A percentile compares a stretch with the other conserved stretches of the same genome.
Evolutionary conservation across 148 eudicot species (phyloP).

Genomic region (Nepenthes gracilis): DNA sequence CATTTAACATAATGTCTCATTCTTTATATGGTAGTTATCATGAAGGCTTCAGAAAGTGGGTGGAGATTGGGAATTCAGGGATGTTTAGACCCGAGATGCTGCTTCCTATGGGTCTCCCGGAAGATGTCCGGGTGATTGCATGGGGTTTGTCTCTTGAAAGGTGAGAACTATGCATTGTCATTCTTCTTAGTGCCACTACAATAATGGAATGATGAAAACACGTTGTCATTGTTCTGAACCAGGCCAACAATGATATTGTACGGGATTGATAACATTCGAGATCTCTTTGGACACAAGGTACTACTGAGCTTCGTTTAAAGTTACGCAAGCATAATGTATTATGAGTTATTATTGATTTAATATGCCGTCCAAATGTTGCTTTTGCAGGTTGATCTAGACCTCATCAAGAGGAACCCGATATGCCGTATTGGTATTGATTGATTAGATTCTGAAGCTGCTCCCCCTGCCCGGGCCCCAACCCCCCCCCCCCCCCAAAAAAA

Average conservation of each 20-base stretch:
- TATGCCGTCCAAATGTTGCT: conserved; percentile 4
- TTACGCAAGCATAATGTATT: neutral
- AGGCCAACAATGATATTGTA: conserved; percentile 89
- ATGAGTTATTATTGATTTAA: neutral
- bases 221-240: conserved; percentile 5
- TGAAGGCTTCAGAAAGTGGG: conserved; percentile 85
- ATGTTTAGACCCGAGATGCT: conserved; percentile 97
- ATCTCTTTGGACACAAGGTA: conserved; percentile 95
- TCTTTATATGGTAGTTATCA: conserved; percentile 45
- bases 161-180: conserved; percentile 13
- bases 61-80: conserved; percentile 89
- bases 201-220: no score
- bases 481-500: no score
- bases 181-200: no score
- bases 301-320: neutral
- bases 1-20: neutral
- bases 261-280: conserved; percentile 77
- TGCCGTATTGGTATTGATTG: conserved; percentile 44
- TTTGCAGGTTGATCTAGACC: conserved; percentile 67
- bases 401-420: conserved; percentile 64
- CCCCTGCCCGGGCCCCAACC: no score
- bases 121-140: conserved; percentile 91
- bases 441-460: no score
- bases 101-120: conserved; percentile 94
- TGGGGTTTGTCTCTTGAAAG: conserved; percentile 98